Percentiles rank a stretch among this genome's conserved stretches.
phyloP scores from a whole-genome alignment of 495 filamentous ascomycete genomes.

The Choiromyces venosus region DNA sequence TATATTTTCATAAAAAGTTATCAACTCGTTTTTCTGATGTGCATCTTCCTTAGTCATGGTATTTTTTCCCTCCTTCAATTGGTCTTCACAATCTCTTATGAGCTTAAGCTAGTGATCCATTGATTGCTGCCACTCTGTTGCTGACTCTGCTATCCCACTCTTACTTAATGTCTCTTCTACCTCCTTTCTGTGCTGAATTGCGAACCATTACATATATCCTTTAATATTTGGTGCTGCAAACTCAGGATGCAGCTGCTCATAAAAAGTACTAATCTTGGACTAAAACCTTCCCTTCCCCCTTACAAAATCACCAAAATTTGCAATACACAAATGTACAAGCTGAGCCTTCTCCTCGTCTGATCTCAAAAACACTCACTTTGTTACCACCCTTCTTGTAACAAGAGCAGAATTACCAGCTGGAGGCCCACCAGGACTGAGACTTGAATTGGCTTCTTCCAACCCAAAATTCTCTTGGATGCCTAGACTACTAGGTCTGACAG shows the following conservation, averaged over 20 bases:
- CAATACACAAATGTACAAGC: neutral
- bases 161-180: neutral
- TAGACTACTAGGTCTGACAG: too few species aligned
- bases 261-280: neutral
- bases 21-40: neutral
- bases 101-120: neutral
- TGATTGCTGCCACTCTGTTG: neutral
- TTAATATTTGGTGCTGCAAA: neutral
- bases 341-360: neutral
- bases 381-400: too few species aligned
- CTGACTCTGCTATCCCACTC: neutral
- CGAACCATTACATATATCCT: neutral
- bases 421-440: too few species aligned
- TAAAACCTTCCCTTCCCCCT: neutral
- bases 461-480: too few species aligned
- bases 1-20: neutral
- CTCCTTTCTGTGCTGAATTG: neutral
- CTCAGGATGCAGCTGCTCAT: neutral
- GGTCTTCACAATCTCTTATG: neutral
- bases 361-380: too few species aligned
- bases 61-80: neutral
- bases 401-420: too few species aligned
- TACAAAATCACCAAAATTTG: neutral
- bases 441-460: too few species aligned
- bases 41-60: rapidly evolving